Evolutionary conservation across 306 rosid genomes (phyloP).

Genomic region (Sophora flavescens): DNA sequence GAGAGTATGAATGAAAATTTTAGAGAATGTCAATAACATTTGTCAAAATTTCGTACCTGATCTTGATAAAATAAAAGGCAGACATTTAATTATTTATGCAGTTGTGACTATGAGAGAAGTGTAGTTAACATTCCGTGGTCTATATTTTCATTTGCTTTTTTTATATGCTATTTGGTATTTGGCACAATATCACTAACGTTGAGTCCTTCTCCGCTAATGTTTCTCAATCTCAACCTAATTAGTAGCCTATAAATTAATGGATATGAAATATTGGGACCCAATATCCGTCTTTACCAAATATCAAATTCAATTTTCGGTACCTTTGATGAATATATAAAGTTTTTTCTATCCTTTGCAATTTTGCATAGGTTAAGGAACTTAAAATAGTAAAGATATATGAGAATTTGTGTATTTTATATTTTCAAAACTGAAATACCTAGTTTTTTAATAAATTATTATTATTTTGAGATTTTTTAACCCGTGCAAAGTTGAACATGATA

Average conservation of each 20-base stretch:
- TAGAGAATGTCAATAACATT: too few relatives aligned
- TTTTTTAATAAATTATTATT: too few relatives aligned
- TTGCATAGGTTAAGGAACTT: too few relatives aligned
- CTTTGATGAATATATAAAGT: conserved; percentile 28
- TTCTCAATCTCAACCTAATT: conserved; percentile 36
- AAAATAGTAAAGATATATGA: too few relatives aligned
- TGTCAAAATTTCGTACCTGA: background rate
- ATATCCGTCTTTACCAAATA: background rate
- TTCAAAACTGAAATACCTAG: too few relatives aligned
- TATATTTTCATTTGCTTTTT: background rate
- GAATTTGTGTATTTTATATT: too few relatives aligned
- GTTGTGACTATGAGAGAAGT: conserved; percentile 3
- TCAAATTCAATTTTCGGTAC: conserved; percentile 43
- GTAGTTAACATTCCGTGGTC: conserved; percentile 27
- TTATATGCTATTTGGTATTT: conserved; percentile 46
- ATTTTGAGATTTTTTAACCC: too few relatives aligned
- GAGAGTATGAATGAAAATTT: too few relatives aligned
- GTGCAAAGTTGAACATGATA: too few relatives aligned
- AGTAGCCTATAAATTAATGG: conserved; percentile 30
- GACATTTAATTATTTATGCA: conserved; percentile 10
- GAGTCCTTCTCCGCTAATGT: conserved; percentile 20
- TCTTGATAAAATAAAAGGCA: background rate
- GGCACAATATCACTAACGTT: conserved; percentile 49
- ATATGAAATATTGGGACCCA: conserved; percentile 34
- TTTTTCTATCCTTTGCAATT: too few relatives aligned